Conservation (phyloP, 345 rosid species). For the Syzygium aromaticum region DNA sequence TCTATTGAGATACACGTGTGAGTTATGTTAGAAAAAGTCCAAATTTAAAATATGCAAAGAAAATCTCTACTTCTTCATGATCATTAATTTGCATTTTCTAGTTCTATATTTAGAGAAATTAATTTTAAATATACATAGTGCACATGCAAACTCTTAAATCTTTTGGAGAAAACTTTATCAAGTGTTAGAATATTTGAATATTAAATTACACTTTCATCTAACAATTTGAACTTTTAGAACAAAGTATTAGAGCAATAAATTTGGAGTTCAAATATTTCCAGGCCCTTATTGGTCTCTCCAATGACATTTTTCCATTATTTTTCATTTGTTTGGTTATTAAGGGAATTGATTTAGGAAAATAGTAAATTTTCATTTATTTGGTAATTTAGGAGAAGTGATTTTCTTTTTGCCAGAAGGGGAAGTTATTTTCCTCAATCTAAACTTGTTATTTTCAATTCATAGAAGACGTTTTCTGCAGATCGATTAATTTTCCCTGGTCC, state of each 20-base stretch:
- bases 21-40: too few species aligned
- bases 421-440: neutral
- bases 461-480: fast-evolving
- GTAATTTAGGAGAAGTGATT: too few species aligned
- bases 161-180: neutral
- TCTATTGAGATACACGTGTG: too few species aligned
- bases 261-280: too few species aligned
- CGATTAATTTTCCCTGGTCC: neutral
- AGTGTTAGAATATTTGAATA: neutral
- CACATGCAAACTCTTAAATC: neutral
- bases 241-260: too few species aligned
- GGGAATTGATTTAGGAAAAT: too few species aligned
- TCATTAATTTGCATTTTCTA: neutral
- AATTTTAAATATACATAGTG: neutral
- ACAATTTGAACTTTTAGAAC: neutral
- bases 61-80: neutral
- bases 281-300: too few species aligned
- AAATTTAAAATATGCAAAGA: neutral
- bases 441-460: neutral
- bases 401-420: too few species aligned
- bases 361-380: too few species aligned
- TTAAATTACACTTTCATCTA: neutral
- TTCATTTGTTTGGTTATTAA: too few species aligned
- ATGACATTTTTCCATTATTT: too few species aligned
- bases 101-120: neutral